Evolutionary conservation across 106 monocot genomes (phyloP), one percentile per base, ranked within the genome.

Genomic region (Allium fistulosum): DNA sequence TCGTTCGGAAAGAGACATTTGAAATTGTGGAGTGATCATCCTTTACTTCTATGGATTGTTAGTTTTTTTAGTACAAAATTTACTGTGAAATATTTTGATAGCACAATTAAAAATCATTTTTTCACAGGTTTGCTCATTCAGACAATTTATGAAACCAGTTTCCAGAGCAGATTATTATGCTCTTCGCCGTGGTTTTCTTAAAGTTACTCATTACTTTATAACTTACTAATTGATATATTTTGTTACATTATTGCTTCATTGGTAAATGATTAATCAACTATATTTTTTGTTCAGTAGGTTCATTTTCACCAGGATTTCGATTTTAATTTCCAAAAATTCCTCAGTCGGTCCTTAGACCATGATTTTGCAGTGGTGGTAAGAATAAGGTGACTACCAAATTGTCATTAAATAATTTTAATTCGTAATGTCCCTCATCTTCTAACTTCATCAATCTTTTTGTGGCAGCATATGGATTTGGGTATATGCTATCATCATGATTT

Each of bases 161-260:
- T 71, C 80, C 0, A 80, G 76, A 74, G 80, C 77, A 17, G 84
- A 84, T 69, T 84, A 84, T 57, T 70, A 74, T 56, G 73, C 84
- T 48, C 80, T 84, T 58, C 69, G 80, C 4, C 80, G 71, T 22
- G 76, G 84, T 11, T 84, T 84, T 27, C 57, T 84, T 62, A 58
- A 49, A 55, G 84, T 84, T 62, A 77, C 69, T 12, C 57, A 64
- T 51, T n/a, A 17, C 6, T 9, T 6, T 26, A 67, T 5, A 51
- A 67, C 8, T 16, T 26, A 50, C 22, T 22, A 22, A 22, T 22
- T 22, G 22, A 22, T 22, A 22, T 22, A 22, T 22, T 22, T 22
- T 22, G 22, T 22, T 22, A 22, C 22, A 22, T 22, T 0, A 22
- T 22, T 22, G 22, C 22, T 22, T 22, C 22, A 22, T 22, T 22